Evolutionary conservation across 108 stramenopile species (phyloP), one percentile per base, ranked within the genome.

Genomic region (Cyclotella choctawhatcheeana): DNA sequence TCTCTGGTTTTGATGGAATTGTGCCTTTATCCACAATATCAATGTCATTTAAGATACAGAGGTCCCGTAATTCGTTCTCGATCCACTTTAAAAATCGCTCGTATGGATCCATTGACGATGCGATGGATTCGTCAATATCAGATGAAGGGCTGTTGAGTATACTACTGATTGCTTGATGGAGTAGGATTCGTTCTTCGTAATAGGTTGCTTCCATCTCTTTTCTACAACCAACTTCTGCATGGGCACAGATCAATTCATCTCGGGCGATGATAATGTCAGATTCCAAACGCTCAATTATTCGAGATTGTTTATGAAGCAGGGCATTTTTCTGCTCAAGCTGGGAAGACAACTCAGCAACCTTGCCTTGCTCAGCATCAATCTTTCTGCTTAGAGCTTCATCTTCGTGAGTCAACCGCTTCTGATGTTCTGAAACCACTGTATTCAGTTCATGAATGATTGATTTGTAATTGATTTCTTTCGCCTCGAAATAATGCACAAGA

Each of bases 181-280:
- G 59, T 21, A 60, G 35, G 16, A 43, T 44, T 40, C 59, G 35
- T 18, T 60, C 59, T 3, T 35, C 22, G 3, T 40, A 0, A 43
- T 40, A 60, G 22, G 22, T 25, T 20, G 35, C 37, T 44, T 40
- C 35, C 14, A 30, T 64, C 31, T 64, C 73, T 21, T 64, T 55
- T 7, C 27, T 30, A 27, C 73, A 64, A 35, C 54, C 24, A 18
- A 64, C 54, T 20, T 65, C 73, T 44, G 73, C 64, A 29, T 37
- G 25, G 8, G 62, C 33, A 18, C 48, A 44, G 29, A 63, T 51
- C 33, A 52, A 51, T 53, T 52, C 62, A 26, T 63, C 51, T 20
- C 35, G 61, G 22, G 62, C 50, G 12, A 54, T 29, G 33, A 51
- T 25, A 27, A 73, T 51, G n/a, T 73, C 71, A 7, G 26, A 17